phyloP scores from a whole-genome alignment of 2,329 filamentous ascomycete genomes.

The Corinectria fuckeliana region DNA sequence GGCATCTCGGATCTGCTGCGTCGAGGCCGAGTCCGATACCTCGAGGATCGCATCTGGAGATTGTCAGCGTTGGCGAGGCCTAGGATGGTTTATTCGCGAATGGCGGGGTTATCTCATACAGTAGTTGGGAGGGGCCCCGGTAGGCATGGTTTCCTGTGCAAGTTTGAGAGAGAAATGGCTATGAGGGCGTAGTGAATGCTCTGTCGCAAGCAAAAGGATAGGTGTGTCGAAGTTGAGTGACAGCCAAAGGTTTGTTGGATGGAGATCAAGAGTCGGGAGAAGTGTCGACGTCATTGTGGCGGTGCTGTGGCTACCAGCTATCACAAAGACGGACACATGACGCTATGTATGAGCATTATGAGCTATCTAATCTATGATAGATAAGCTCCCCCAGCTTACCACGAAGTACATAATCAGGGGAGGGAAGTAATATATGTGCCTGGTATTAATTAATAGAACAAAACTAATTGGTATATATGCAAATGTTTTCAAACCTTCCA shows the following conservation, averaged over 20 bases:
- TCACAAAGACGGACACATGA: background rate
- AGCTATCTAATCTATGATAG: background rate
- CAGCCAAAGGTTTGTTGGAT: background rate
- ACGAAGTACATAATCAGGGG: too few species aligned
- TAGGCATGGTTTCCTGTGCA: slow-evolving; percentile 40
- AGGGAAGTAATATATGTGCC: too few species aligned
- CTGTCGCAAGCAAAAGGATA: slow-evolving; percentile 1
- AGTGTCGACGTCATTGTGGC: slow-evolving; percentile 53
- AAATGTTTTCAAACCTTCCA: background rate
- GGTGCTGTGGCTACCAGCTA: slow-evolving; percentile 38
- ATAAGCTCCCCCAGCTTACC: too few species aligned
- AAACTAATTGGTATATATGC: too few species aligned
- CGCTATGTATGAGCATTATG: background rate
- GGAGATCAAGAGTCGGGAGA: slow-evolving; percentile 17
- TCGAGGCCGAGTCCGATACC: slow-evolving; percentile 74
- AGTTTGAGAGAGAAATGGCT: background rate
- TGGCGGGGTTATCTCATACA: slow-evolving; percentile 51
- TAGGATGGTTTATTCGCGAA: slow-evolving; percentile 12
- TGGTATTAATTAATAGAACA: too few species aligned
- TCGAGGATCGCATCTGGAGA: slow-evolving; percentile 74
- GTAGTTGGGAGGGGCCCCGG: slow-evolving; percentile 61
- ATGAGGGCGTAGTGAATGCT: background rate
- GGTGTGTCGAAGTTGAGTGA: slow-evolving; percentile 7
- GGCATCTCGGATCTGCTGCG: slow-evolving; percentile 87
- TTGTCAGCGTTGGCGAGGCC: slow-evolving; percentile 25